Evolutionary conservation across 495 filamentous ascomycete genomes (phyloP), one percentile per base, ranked within the genome.

Genomic region (Recurvomyces mirabilis): DNA sequence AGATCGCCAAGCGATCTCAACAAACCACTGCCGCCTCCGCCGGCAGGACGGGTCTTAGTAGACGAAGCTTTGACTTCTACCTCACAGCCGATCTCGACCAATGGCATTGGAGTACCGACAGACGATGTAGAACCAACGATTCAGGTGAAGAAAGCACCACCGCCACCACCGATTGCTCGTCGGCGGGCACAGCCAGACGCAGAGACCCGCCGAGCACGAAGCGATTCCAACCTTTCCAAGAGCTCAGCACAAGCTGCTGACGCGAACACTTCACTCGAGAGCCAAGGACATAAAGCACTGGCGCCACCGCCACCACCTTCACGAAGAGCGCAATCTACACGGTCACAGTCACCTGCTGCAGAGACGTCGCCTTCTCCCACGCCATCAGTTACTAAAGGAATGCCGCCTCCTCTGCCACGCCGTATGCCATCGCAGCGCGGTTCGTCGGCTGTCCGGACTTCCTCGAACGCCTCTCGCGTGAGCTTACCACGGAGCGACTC

Each of bases 21-120:
- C 44, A 63, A 65, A 47, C 60, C 60, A 21, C 59, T 63, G 36
- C 62, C 60, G 15, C 53, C 51, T 13, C 53, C 57, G 3, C 53
- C 46, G 22, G 46, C 13, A 22, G 46, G 18, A 14, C 7, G 24
- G 17, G 37, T 20, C n/a, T n/a, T n/a, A n/a, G n/a, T n/a, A n/a
- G n/a, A n/a, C n/a, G n/a, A n/a, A n/a, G n/a, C n/a, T n/a, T n/a
- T n/a, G n/a, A n/a, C n/a, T n/a, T n/a, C n/a, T n/a, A n/a, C n/a
- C n/a, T n/a, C n/a, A n/a, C n/a, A n/a, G n/a, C n/a, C n/a, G n/a
- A n/a, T n/a, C n/a, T n/a, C n/a, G n/a, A n/a, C n/a, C n/a, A n/a
- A n/a, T n/a, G n/a, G n/a, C n/a, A n/a, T n/a, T n/a, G n/a, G n/a
- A n/a, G n/a, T n/a, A n/a, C n/a, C n/a, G n/a, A n/a, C n/a, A n/a